Evolutionary conservation across 495 filamentous ascomycete species (phyloP), one percentile per base, ranked within the genome.

Genomic region (Aspergillus carlsbadensis): DNA sequence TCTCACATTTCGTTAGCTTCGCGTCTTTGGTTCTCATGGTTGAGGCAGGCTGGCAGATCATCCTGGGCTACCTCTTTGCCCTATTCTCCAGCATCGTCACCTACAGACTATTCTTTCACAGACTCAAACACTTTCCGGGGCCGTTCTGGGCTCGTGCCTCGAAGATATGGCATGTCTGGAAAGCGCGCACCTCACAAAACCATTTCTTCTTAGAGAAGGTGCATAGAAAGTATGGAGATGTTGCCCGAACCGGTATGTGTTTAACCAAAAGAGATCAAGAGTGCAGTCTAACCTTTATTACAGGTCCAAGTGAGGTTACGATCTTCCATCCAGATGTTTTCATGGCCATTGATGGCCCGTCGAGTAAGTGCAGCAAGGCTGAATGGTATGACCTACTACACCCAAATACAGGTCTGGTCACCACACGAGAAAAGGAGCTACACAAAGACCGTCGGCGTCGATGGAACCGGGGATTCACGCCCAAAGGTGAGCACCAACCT

Each of bases 111-210:
- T 46, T 46, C 43, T 46, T 46, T 14, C 43, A 31, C 43, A 46
- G 43, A 46, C 43, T 46, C 22, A 46, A 7, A 31, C 43, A 46
- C 43, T 46, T 81, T 48, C 74, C 73, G 1, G 81, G 80, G 0
- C 76, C 80, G 0, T 55, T 61, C 13, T 18, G 52, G 5, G 73
- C 75, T 10, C 51, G 65, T 48, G 57, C 82, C 53, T 68, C 64
- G 13, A 82, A 80, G 49, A 62, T 81, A 2, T 81, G 69, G 71
- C 78, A 83, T 58, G 62, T 77, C 14, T 66, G 65, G 58, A 31
- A 70, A 26, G 42, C 61, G 22, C 44, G 64, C 22, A 50, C 70
- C 3, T 58, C 69, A 7, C 64, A 63, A 20, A 77, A 78, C 20
- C 65, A 69, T 54, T 52, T 67, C 0, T 60, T 76, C 15, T 57